phyloP scores from a whole-genome alignment of 306 rosid species.

The Medicago ruthenica region DNA sequence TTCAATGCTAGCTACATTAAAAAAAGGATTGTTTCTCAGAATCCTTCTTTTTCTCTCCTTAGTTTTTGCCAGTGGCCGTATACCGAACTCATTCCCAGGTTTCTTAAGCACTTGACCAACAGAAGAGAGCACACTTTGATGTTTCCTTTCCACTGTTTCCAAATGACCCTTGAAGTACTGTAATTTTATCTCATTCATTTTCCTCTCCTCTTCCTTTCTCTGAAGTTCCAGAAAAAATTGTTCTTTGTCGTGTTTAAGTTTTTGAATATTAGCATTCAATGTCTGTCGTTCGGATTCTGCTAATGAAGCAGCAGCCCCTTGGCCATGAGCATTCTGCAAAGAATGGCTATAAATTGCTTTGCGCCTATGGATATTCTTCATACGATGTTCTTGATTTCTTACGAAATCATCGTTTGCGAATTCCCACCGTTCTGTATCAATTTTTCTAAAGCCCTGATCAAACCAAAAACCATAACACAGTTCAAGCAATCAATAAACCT shows the following conservation, averaged over 20 bases:
- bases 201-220: conserved; percentile 59
- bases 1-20: conserved; percentile 51
- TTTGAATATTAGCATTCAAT: conserved; percentile 62
- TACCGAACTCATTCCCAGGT: conserved; percentile 54
- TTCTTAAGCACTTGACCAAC: conserved; percentile 60
- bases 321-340: conserved; percentile 62
- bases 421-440: conserved; percentile 89
- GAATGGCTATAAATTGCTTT: conserved; percentile 95
- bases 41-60: conserved; percentile 66
- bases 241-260: conserved; percentile 60
- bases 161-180: conserved; percentile 54
- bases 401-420: conserved; percentile 82
- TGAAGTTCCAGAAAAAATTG: conserved; percentile 55
- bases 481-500: conserved; percentile 31
- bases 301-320: conserved; percentile 45
- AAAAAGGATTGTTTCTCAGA: conserved; percentile 48
- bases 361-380: conserved; percentile 83
- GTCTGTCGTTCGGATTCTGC: conserved; percentile 62
- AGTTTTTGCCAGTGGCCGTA: conserved; percentile 54
- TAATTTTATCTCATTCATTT: conserved; percentile 47
- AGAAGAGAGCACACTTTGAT: conserved; percentile 57
- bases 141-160: conserved; percentile 56
- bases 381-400: conserved; percentile 71
- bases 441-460: conserved; percentile 81
- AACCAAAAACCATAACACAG: conserved; percentile 28